A percentile compares a stretch with the other conserved stretches of the same genome.
Conservation (phyloP, 805 yeast species). For the Diddensiella caesifluorescens region DNA sequence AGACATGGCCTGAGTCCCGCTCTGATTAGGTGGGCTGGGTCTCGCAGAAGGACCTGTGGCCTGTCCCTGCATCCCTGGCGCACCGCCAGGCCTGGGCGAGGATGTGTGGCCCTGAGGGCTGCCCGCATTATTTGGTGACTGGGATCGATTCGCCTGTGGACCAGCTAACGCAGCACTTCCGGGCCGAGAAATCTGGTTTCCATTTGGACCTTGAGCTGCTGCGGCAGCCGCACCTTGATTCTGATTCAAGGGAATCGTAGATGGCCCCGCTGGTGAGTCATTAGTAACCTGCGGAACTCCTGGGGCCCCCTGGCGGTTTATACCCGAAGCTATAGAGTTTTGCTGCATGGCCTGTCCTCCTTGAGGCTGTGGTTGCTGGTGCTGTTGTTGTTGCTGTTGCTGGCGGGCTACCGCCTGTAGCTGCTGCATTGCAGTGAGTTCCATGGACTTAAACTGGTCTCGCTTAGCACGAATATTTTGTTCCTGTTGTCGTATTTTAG, state of each 20-base stretch:
- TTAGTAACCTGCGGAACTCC: neutral
- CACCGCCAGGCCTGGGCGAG: neutral
- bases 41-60: constrained; percentile 27
- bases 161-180: constrained; percentile 3
- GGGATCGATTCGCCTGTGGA: constrained; percentile 6
- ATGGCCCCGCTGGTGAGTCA: neutral
- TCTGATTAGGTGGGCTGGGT: constrained; percentile 27
- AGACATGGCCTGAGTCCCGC: constrained; percentile 34
- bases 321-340: neutral
- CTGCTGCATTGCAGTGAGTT: constrained; percentile 22
- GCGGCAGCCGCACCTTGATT: constrained; percentile 15
- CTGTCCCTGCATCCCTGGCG: constrained; percentile 17
- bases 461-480: constrained; percentile 18
- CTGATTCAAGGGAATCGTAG: constrained; percentile 2
- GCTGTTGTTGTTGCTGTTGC: constrained; percentile 17
- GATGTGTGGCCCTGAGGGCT: constrained; percentile 3
- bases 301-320: constrained; percentile 3
- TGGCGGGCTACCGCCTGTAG: constrained; percentile 14
- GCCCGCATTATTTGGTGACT: constrained; percentile 8
- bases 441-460: constrained; percentile 21
- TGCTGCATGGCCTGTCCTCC: constrained; percentile 10
- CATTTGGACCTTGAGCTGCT: constrained; percentile 6
- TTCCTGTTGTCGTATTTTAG: constrained; percentile 21
- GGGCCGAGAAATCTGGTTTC: no score
- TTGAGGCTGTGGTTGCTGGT: constrained; percentile 14